phyloP scores from a whole-genome alignment of 495 filamentous ascomycete genomes.

The Lineolata rhizophorae region DNA sequence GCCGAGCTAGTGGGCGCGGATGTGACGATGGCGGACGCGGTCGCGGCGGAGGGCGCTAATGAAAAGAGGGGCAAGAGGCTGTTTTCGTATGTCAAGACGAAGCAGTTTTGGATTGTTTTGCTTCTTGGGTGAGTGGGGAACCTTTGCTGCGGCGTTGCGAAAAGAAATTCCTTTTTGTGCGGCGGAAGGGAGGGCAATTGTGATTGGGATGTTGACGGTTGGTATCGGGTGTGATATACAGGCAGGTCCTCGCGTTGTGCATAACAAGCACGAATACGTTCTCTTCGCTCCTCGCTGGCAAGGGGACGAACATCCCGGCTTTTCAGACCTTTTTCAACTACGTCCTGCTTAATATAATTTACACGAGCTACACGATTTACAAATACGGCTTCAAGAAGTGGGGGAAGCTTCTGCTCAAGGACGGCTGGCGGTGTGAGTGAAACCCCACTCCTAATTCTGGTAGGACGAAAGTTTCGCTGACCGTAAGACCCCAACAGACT shows the following conservation, averaged over 20 bases:
- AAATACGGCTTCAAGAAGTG: conserved; percentile 56
- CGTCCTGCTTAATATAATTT: conserved; percentile 59
- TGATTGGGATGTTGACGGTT: conserved; percentile 1
- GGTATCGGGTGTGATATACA: too few relatives aligned
- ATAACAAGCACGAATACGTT: conserved; percentile 84
- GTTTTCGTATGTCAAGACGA: conserved; percentile 64
- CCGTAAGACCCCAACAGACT: too few relatives aligned
- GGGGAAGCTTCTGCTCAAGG: conserved; percentile 32
- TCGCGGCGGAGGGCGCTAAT: too few relatives aligned
- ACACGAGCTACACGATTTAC: conserved; percentile 65
- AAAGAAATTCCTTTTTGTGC: conserved; percentile 2
- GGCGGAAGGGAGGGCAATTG: background rate
- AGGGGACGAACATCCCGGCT: conserved; percentile 71
- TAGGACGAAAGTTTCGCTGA: too few relatives aligned
- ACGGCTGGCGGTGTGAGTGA: conserved; percentile 65
- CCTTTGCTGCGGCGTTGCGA: conserved; percentile 1
- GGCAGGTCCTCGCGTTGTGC: conserved; percentile 68
- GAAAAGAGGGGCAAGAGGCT: conserved; percentile 28
- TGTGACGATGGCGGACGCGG: too few relatives aligned
- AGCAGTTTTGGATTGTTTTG: conserved; percentile 71
- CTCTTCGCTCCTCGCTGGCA: conserved; percentile 42
- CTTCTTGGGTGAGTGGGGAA: conserved; percentile 40
- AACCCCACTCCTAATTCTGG: too few relatives aligned
- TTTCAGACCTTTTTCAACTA: conserved; percentile 96
- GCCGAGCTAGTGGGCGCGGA: conserved; percentile 20